phyloP scores from a whole-genome alignment of 352 stramenopile genomes.

The Peronospora farinosa region DNA sequence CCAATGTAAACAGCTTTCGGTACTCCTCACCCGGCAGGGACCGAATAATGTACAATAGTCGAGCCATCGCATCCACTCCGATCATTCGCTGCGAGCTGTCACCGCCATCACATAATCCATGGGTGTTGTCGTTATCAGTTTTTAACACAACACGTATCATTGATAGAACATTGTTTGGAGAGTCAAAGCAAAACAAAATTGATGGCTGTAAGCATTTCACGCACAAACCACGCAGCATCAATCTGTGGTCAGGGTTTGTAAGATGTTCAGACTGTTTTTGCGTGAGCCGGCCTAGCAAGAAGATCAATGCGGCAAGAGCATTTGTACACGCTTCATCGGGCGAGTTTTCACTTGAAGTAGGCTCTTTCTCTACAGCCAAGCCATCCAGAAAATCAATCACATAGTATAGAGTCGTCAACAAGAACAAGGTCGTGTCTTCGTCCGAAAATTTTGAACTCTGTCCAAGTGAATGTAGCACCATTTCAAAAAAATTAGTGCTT shows the following conservation, averaged over 20 bases:
- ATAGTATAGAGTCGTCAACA: constrained; percentile 40
- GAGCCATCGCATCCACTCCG: constrained; percentile 30
- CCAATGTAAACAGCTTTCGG: constrained; percentile 27
- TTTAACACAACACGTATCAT: constrained; percentile 29
- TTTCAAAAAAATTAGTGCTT: constrained; percentile 29
- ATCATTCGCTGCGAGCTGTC: too few species aligned
- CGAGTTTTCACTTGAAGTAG: constrained; percentile 15
- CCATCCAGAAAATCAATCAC: constrained; percentile 34
- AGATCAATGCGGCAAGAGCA: constrained; percentile 33
- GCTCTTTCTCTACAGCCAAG: constrained; percentile 16
- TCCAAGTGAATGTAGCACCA: constrained; percentile 36
- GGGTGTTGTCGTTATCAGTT: not conserved
- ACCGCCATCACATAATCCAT: too few species aligned
- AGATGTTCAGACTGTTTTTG: constrained; percentile 11
- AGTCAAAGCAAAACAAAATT: constrained; percentile 50
- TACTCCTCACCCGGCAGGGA: constrained; percentile 32
- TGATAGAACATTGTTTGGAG: constrained; percentile 37
- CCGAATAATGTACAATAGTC: constrained; percentile 35
- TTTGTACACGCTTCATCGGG: too few species aligned
- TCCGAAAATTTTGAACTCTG: constrained; percentile 31
- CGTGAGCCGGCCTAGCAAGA: constrained; percentile 30
- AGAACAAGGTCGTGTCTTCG: constrained; percentile 28
- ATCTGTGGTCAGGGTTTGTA: constrained; percentile 8
- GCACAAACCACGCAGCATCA: constrained; percentile 35
- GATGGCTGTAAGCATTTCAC: constrained; percentile 40